Evolutionary conservation across 257 asterid species (phyloP), one percentile per base, ranked within the genome.

Genomic region (Solanum appendiculatum): DNA sequence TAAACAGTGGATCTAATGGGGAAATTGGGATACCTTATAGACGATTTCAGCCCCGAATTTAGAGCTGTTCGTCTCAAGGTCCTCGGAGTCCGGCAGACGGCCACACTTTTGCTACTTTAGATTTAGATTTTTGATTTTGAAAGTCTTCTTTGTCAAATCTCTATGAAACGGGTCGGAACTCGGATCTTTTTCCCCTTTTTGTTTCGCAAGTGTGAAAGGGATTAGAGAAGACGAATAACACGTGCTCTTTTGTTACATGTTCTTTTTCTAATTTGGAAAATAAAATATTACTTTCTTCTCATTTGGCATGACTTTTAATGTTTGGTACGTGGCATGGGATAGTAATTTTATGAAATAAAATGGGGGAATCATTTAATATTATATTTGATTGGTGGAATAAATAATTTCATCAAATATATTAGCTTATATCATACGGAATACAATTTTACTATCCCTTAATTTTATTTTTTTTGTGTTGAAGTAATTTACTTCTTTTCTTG

Each of bases 41-140:
- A 81, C 85, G 85, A 81, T 48, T n/a, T 7, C 69, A 81, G 85
- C 85, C 68, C 69, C 20, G 6, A 48, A 81, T 48, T 18, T 44
- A 81, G 85, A 81, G 85, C 68, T 81, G 85, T 46, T 48, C 69
- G 85, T 81, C 84, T 33, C 64, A 78, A 64, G 84, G 84, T 44
- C 84, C 27, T 40, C 23, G 54, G 33, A 36, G 82, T 37, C 82
- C 31, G 48, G 25, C 82, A 75, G 15, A 42, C 63, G 39, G 33
- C 37, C 6, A 25, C 84, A 42, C 63, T 78, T 78, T 44, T 78
- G 37, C 14, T 78, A 10, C 18, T 40, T 12, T n/a, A n/a, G n/a
- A 2, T 44, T 80, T 80, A 16, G 39, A 40, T 78, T 42, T 42
- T 44, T 78, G 60, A 18, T 16, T 81, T 81, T 31, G 44, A 81